Percentiles rank a stretch among this genome's conserved stretches.
Conservation (phyloP, 2,329 filamentous ascomycete species). For the Colletotrichum camelliae region DNA sequence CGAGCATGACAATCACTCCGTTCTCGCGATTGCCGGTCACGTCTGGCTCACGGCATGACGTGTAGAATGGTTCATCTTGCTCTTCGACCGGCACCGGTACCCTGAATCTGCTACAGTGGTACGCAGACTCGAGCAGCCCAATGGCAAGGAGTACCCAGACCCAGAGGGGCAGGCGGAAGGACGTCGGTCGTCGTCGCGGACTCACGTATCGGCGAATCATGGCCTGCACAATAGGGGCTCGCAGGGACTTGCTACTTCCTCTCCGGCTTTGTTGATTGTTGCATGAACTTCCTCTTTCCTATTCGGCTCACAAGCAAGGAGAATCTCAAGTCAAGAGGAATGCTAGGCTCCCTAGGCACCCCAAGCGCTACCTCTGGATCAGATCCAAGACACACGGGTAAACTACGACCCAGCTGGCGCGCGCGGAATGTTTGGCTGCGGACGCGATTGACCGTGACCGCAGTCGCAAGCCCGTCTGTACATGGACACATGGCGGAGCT, state of each 20-base stretch:
- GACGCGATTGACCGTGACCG: not conserved
- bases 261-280: not conserved
- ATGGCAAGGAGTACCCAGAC: conserved; percentile 6
- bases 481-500: not conserved
- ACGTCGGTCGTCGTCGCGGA: not conserved
- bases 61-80: conserved; percentile 12
- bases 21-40: conserved; percentile 39
- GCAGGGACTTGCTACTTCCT: not conserved
- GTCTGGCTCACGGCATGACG: conserved; percentile 6
- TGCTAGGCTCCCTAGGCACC: not conserved
- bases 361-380: not conserved
- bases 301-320: not conserved
- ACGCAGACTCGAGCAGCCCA: not conserved
- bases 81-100: not conserved
- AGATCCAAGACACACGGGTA: not conserved
- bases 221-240: not conserved
- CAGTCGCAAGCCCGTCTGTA: not conserved
- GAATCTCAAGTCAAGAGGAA: not conserved
- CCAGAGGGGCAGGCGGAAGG: not conserved
- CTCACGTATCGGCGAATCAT: conserved; percentile 16
- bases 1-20: conserved; percentile 51
- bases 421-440: not conserved
- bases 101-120: not conserved
- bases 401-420: not conserved
- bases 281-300: not conserved